These are phyloP conservation scores for Acanthamoeba lenticulata DNA, from an alignment of 208 protist genomes.

Conservation along the genomic window DNA sequence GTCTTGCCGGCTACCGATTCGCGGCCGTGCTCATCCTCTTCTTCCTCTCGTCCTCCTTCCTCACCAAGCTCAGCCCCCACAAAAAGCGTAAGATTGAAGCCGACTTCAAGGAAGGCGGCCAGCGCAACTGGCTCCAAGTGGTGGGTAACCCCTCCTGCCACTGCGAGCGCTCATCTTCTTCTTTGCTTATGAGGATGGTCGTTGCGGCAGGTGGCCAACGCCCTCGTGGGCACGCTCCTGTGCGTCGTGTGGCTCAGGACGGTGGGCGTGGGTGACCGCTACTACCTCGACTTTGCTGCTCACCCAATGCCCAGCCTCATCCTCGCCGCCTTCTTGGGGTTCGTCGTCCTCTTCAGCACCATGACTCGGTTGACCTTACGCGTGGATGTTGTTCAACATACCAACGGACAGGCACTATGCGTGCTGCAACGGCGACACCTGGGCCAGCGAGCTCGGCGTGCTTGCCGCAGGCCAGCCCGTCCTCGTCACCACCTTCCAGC, in stretches of 20 bases:
- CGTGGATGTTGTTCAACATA: neutral
- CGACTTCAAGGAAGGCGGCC: conserved; percentile 72
- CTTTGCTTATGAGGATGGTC: neutral
- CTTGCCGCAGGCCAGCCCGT: conserved; percentile 66
- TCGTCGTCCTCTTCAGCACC: neutral
- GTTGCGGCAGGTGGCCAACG: conserved; percentile 68
- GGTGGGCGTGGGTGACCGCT: conserved; percentile 5
- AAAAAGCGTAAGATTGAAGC: conserved; percentile 77
- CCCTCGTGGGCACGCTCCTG: conserved; percentile 40
- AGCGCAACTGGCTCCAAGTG: conserved; percentile 80
- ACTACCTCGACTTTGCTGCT: conserved; percentile 64
- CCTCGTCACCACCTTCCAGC: conserved; percentile 70
- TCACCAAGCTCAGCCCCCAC: conserved; percentile 75
- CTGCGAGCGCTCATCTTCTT: neutral
- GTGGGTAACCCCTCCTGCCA: too few species aligned
- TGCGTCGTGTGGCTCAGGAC: conserved; percentile 16
- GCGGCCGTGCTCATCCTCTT: conserved; percentile 67
- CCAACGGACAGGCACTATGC: conserved; percentile 69
- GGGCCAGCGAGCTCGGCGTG: conserved; percentile 80
- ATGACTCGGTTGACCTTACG: too few species aligned
- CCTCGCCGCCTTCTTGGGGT: conserved; percentile 69
- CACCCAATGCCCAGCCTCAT: conserved; percentile 52
- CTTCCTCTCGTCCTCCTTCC: conserved; percentile 71
- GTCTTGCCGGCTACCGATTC: conserved; percentile 38
- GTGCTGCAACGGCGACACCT: conserved; percentile 82